Evolutionary conservation across 345 rosid species (phyloP).

Genomic region (Moricandia arvensis): DNA sequence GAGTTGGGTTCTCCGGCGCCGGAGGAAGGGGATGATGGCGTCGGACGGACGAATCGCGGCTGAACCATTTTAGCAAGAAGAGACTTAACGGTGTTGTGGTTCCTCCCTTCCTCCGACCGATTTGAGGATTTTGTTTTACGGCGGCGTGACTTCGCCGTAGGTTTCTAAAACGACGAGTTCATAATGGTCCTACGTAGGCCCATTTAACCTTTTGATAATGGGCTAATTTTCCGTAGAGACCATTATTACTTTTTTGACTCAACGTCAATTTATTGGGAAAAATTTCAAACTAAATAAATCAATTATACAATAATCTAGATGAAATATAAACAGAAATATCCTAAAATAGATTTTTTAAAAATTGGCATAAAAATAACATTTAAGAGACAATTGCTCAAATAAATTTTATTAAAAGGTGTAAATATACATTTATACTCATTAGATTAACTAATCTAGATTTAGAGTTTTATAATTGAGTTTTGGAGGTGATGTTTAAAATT

Average conservation of each 20-base stretch:
- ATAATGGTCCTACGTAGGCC: neutral
- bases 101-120: conserved; percentile 1
- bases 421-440: too few relatives aligned
- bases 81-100: neutral
- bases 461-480: too few relatives aligned
- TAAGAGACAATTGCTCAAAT: too few relatives aligned
- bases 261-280: neutral
- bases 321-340: too few relatives aligned
- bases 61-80: conserved; percentile 35
- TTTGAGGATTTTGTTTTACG: neutral
- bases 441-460: too few relatives aligned
- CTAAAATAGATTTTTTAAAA: too few relatives aligned
- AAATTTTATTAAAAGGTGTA: too few relatives aligned
- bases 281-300: too few relatives aligned
- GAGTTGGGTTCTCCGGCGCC: conserved; percentile 19
- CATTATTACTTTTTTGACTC: neutral
- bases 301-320: too few relatives aligned
- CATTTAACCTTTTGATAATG: neutral
- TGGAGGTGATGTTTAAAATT: too few relatives aligned
- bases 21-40: conserved; percentile 25
- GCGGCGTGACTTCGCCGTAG: conserved; percentile 12
- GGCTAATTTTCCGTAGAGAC: neutral
- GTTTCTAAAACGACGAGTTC: neutral
- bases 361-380: too few relatives aligned
- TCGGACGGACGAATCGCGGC: conserved; percentile 63